phyloP scores from a whole-genome alignment of 2,329 filamentous ascomycete genomes.

The Dactylellina cionopaga region DNA sequence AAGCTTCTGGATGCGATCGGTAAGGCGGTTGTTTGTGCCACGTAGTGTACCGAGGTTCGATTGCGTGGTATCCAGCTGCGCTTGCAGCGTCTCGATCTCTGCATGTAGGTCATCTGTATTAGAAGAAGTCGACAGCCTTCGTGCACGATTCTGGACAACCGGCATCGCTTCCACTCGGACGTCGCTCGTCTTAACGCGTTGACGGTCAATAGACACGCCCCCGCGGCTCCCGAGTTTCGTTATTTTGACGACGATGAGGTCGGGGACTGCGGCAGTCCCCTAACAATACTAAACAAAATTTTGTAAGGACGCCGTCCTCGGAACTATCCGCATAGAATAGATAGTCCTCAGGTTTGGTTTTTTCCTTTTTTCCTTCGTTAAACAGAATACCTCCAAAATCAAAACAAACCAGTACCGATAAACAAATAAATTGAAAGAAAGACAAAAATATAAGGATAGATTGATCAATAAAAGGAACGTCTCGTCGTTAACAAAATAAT shows the following conservation, averaged over 20 bases:
- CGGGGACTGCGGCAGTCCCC: constrained; percentile 50
- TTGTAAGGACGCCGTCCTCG: constrained; percentile 38
- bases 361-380: constrained; percentile 3
- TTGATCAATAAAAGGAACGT: constrained; percentile 27
- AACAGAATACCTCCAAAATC: constrained; percentile 8
- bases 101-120: constrained; percentile 44
- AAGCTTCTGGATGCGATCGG: constrained; percentile 47
- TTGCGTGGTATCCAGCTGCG: constrained; percentile 50
- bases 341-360: constrained; percentile 12
- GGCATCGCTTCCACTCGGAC: constrained; percentile 47
- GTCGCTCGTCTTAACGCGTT: constrained; percentile 51
- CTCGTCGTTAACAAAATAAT: constrained; percentile 39
- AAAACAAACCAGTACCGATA: constrained; percentile 13
- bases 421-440: constrained; percentile 16
- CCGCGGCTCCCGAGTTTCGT: constrained; percentile 53
- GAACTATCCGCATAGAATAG: constrained; percentile 50
- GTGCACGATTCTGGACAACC: constrained; percentile 45
- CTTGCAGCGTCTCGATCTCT: constrained; percentile 48
- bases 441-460: not conserved
- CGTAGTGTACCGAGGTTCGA: constrained; percentile 41
- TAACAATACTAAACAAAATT: constrained; percentile 48
- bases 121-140: constrained; percentile 49
- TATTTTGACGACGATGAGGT: constrained; percentile 52
- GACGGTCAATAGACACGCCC: constrained; percentile 52
- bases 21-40: constrained; percentile 48